These are phyloP conservation scores for Helicocarpus griseus DNA, from an alignment of 2,329 filamentous ascomycete genomes.

Conservation along the genomic window DNA sequence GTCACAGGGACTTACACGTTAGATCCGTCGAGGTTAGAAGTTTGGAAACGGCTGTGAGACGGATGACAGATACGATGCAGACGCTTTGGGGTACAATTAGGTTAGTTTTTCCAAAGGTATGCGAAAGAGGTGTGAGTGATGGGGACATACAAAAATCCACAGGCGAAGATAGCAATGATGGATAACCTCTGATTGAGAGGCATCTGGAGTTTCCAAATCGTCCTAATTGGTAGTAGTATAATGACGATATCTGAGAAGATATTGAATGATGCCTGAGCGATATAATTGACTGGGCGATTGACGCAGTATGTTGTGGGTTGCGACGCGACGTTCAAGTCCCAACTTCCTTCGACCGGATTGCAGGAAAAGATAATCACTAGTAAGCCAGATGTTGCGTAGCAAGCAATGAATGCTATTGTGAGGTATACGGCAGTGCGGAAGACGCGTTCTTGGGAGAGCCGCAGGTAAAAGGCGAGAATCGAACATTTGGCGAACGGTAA, in stretches of 20 bases:
- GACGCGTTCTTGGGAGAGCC: background rate
- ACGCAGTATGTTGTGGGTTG: background rate
- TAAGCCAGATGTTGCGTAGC: background rate
- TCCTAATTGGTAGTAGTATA: slow-evolving; percentile 10
- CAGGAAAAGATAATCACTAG: background rate
- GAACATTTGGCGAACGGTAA: background rate
- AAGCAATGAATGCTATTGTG: background rate
- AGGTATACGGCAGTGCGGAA: background rate
- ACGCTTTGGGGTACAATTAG: background rate
- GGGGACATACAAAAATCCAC: background rate
- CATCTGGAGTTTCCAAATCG: slow-evolving; percentile 10
- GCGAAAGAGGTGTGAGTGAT: too few relatives aligned
- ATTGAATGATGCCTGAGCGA: slow-evolving; percentile 8
- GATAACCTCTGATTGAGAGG: background rate
- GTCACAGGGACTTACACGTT: too few relatives aligned
- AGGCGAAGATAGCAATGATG: background rate
- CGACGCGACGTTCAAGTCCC: background rate
- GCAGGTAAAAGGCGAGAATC: background rate
- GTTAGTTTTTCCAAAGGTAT: background rate
- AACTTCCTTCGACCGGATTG: background rate
- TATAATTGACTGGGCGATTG: background rate
- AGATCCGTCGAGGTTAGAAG: background rate
- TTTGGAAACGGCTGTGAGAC: background rate
- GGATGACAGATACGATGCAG: background rate
- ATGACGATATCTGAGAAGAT: slow-evolving; percentile 12